Evolutionary conservation across 2,329 filamentous ascomycete species (phyloP).

Genomic region (Anisogramma anomala): DNA sequence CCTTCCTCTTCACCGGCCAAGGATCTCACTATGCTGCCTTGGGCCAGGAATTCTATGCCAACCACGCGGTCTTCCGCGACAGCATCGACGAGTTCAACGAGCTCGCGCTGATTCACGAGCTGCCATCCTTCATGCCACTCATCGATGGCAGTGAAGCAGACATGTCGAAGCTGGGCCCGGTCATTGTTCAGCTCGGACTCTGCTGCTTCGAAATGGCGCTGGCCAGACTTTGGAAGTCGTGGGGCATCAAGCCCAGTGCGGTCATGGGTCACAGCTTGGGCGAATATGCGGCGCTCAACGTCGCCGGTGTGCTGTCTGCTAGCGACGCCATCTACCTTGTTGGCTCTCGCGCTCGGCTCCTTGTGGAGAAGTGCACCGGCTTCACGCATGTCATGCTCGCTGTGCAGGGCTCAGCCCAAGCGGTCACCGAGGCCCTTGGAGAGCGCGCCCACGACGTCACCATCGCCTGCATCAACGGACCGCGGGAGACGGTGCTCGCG

Average conservation of each 20-base stretch:
- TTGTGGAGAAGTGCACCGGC: slow-evolving; percentile 52
- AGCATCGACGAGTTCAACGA: slow-evolving; percentile 47
- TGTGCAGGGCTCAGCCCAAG: slow-evolving; percentile 35
- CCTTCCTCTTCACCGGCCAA: slow-evolving; percentile 46
- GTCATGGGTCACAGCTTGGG: slow-evolving; percentile 52
- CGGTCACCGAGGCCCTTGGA: slow-evolving; percentile 40
- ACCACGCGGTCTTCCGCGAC: slow-evolving; percentile 35
- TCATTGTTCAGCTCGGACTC: slow-evolving; percentile 43
- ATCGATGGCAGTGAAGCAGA: slow-evolving; percentile 35
- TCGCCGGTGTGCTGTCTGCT: slow-evolving; percentile 58
- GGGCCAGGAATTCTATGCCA: slow-evolving; percentile 37
- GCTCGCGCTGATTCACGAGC: slow-evolving; percentile 37
- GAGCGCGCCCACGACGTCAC: slow-evolving; percentile 31
- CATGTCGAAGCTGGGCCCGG: slow-evolving; percentile 34
- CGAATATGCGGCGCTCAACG: slow-evolving; percentile 58
- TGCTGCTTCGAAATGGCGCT: slow-evolving; percentile 46
- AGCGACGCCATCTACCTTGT: slow-evolving; percentile 63
- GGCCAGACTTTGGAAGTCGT: slow-evolving; percentile 42
- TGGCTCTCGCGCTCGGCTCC: slow-evolving; percentile 52
- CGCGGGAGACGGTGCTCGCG: slow-evolving; percentile 61
- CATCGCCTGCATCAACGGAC: slow-evolving; percentile 64
- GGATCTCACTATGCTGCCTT: slow-evolving; percentile 42
- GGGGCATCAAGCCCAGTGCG: slow-evolving; percentile 37
- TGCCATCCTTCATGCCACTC: slow-evolving; percentile 45
- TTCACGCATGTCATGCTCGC: slow-evolving; percentile 52